Evolutionary conservation across 345 rosid species (phyloP).

Genomic region (Lagerstroemia speciosa): DNA sequence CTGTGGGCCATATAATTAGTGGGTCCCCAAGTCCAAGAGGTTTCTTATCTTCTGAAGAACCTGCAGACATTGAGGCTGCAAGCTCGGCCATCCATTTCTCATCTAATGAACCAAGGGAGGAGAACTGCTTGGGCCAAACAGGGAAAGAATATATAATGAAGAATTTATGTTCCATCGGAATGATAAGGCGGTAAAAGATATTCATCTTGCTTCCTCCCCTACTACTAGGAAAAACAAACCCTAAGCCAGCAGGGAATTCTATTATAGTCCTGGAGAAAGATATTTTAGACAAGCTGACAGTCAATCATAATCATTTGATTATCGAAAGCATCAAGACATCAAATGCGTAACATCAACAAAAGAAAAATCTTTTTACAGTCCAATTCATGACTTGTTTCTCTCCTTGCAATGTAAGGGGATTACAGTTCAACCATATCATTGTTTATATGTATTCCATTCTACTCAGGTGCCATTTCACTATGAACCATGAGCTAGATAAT

Average conservation of each 20-base stretch:
- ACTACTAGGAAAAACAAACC: not conserved
- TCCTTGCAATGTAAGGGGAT: not conserved
- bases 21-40: constrained; percentile 81
- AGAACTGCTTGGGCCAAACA: constrained; percentile 41
- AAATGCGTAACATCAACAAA: not conserved
- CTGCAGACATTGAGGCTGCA: constrained; percentile 76
- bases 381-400: not conserved
- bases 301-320: not conserved
- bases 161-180: not conserved
- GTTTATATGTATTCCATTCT: not conserved
- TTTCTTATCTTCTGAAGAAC: constrained; percentile 57
- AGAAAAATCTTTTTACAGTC: not conserved
- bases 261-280: not conserved
- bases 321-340: not conserved
- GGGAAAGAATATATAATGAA: not conserved
- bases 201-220: not conserved
- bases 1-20: constrained; percentile 82
- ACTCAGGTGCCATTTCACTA: not conserved
- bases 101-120: constrained; percentile 89
- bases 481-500: not conserved
- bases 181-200: not conserved
- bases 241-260: not conserved
- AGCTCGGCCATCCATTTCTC: constrained; percentile 93
- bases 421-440: not conserved
- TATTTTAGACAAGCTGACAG: not conserved